These are phyloP conservation scores for Nicotiana otophora DNA, from an alignment of 257 asterid species.

Conservation along the genomic window DNA sequence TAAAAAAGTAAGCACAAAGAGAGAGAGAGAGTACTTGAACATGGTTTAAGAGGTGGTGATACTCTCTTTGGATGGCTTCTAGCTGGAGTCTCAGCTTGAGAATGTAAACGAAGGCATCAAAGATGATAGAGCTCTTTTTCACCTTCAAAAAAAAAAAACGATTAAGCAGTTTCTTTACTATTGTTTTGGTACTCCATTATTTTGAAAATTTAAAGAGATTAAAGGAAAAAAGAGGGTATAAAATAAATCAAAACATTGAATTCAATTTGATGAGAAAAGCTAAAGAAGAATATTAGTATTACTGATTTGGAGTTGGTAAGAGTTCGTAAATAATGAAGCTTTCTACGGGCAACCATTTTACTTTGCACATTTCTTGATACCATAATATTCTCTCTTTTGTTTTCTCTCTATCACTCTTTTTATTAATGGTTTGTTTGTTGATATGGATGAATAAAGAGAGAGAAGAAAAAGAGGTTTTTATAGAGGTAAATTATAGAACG, in stretches of 20 bases:
- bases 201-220: background rate
- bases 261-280: too few species aligned
- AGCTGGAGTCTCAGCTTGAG: conserved; percentile 57
- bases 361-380: conserved; percentile 34
- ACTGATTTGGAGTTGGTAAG: too few species aligned
- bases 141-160: conserved; percentile 26
- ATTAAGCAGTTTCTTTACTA: background rate
- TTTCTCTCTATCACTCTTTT: background rate
- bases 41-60: conserved; percentile 37
- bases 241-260: too few species aligned
- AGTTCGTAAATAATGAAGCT: too few species aligned
- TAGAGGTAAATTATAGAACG: conserved; percentile 14
- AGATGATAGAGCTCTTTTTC: conserved; percentile 49
- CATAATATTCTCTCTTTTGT: conserved; percentile 20
- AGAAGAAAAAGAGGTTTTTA: conserved; percentile 27
- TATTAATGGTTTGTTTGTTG: background rate
- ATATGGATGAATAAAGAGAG: conserved; percentile 4
- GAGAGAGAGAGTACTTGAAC: conserved; percentile 38
- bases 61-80: conserved; percentile 58
- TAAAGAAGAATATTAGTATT: too few species aligned
- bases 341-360: conserved; percentile 15
- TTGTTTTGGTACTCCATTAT: background rate
- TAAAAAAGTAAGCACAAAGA: background rate
- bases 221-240: background rate
- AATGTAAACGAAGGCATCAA: conserved; percentile 63